Conservation (phyloP, 2,329 filamentous ascomycete species). For the Amylocarpus encephaloides region DNA sequence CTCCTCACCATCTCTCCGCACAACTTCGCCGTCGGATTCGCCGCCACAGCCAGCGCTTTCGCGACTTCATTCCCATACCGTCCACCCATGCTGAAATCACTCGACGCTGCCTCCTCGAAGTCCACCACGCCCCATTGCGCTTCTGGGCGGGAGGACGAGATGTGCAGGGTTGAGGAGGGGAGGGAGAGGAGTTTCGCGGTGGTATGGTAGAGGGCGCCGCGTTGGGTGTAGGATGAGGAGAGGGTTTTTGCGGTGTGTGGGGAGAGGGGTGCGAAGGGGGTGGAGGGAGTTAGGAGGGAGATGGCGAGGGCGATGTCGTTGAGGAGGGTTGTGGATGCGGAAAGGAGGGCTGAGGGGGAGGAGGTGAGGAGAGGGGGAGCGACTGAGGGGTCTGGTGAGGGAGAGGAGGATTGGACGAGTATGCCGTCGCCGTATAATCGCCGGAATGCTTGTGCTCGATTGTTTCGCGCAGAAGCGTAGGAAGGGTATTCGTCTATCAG, state of each 20-base stretch:
- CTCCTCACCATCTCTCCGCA: constrained; percentile 64
- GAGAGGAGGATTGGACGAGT: constrained; percentile 34
- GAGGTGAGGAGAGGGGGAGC: constrained; percentile 26
- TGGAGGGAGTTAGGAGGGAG: constrained; percentile 48
- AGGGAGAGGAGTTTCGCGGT: constrained; percentile 39
- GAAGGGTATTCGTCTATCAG: constrained; percentile 53
- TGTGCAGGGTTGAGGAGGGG: background rate
- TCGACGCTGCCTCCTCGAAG: constrained; percentile 57
- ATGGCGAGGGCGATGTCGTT: constrained; percentile 54
- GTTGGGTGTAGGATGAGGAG: constrained; percentile 65
- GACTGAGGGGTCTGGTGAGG: background rate
- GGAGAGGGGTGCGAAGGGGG: constrained; percentile 49
- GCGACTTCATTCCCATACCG: constrained; percentile 61
- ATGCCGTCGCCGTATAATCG: constrained; percentile 57
- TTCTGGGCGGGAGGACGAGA: constrained; percentile 39
- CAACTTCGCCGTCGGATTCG: constrained; percentile 63
- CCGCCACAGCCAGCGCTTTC: constrained; percentile 56
- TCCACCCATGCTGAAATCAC: constrained; percentile 58
- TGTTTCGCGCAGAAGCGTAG: constrained; percentile 70
- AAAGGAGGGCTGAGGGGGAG: constrained; percentile 37
- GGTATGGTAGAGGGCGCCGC: constrained; percentile 57
- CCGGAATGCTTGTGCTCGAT: constrained; percentile 62
- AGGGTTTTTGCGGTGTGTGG: constrained; percentile 59
- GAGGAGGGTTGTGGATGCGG: constrained; percentile 39
- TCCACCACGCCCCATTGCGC: constrained; percentile 45